phyloP scores from a whole-genome alignment of 108 stramenopile species.

The Skeletonema menzelii region DNA sequence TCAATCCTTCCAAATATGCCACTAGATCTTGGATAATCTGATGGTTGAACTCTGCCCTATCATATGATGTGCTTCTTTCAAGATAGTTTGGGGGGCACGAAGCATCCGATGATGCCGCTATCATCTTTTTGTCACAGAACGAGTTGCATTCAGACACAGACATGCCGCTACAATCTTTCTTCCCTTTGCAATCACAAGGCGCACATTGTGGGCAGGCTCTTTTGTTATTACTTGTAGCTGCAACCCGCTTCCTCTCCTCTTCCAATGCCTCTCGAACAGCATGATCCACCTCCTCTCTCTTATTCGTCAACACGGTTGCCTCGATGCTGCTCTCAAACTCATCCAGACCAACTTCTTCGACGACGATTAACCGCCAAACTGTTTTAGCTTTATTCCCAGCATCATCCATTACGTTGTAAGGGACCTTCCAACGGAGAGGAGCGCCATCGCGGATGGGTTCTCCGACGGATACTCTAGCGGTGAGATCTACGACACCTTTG shows the following conservation, averaged over 20 bases:
- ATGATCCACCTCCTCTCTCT: slow-evolving; percentile 38
- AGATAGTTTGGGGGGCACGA: slow-evolving; percentile 2
- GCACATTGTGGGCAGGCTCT: slow-evolving; percentile 18
- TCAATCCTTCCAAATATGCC: slow-evolving; percentile 9
- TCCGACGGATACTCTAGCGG: slow-evolving; percentile 65
- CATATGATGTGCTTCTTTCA: not conserved
- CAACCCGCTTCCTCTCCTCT: slow-evolving; percentile 45
- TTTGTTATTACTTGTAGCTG: not conserved
- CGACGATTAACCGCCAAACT: slow-evolving; percentile 73
- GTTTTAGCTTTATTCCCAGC: slow-evolving; percentile 81
- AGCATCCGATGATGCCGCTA: slow-evolving; percentile 5
- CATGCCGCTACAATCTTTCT: slow-evolving; percentile 7
- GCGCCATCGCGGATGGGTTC: slow-evolving; percentile 61
- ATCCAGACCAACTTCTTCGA: slow-evolving; percentile 82
- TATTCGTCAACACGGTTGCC: slow-evolving; percentile 38
- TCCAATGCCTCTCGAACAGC: slow-evolving; percentile 52
- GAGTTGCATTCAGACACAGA: slow-evolving; percentile 17
- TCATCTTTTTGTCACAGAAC: slow-evolving; percentile 22
- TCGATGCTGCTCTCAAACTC: slow-evolving; percentile 61
- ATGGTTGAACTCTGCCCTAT: slow-evolving; percentile 1
- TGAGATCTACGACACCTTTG: slow-evolving; percentile 73
- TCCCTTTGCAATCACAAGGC: slow-evolving; percentile 23
- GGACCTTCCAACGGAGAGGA: slow-evolving; percentile 74
- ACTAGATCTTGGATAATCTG: slow-evolving; percentile 5
- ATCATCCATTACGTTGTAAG: slow-evolving; percentile 86